Evolutionary conservation across 495 filamentous ascomycete genomes (phyloP), one percentile per base, ranked within the genome.

Genomic region (Daldinia caldariorum): DNA sequence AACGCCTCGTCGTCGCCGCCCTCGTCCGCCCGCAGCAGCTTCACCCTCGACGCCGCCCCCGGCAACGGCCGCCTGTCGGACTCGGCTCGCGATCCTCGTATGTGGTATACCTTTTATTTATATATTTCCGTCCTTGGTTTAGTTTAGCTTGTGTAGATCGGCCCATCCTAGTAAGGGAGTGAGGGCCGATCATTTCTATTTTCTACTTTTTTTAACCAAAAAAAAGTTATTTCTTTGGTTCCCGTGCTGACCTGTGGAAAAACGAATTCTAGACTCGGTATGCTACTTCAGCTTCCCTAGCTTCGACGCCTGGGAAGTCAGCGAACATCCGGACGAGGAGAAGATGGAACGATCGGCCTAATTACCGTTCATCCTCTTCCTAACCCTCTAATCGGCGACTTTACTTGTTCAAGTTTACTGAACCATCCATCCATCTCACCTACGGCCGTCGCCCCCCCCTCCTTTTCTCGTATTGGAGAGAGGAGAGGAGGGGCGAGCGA

Each of bases 211-310:
- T 31, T 3, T n/a, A n/a, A n/a, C n/a, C n/a, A n/a, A n/a, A n/a
- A n/a, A n/a, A n/a, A n/a, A n/a, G n/a, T n/a, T 16, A 35, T 13
- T 51, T 10, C 14, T 39, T 31, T 3, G 26, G 34, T 35, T 6
- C 6, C 6, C 9, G 34, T 64, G 50, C 67, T 70, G 41, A 67
- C 58, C 73, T 74, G 26, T 35, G 5, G 34, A 35, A 35, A 6
- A 35, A 29, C 49, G 20, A 57, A 3, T 1, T 26, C 20, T 22
- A 82, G 80, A 72, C 26, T 78, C 78, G 8, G 81, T 74, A 12
- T 79, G 82, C 53, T 87, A 87, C 65, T 84, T 85, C 61, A 86
- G 84, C 79, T 87, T 87, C 73, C 85, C 85, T 16, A 86, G 82
- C 77, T 86, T 86, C 68, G 85, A 87, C 55, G 72, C 78, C 50